phyloP scores from a whole-genome alignment of 331 rosid genomes.

The Pyracantha coccinea region DNA sequence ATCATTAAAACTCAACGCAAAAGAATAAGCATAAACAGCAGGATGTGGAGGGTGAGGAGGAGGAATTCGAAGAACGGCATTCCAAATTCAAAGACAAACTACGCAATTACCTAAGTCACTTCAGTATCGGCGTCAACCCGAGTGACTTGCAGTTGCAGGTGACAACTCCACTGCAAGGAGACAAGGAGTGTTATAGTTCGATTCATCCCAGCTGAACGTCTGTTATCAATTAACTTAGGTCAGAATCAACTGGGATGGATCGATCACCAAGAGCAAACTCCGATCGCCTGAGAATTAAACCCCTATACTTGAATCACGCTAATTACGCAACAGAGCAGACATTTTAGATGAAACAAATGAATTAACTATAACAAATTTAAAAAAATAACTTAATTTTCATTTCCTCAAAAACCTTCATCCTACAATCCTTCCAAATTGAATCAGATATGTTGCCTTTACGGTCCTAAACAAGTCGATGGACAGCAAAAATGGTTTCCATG shows the following conservation, averaged over 20 bases:
- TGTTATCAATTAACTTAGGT: background rate
- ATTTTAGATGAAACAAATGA: background rate
- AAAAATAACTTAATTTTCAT: background rate
- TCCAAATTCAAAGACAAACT: too few species aligned
- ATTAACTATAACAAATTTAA: background rate
- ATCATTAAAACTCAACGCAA: too few species aligned
- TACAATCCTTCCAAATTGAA: background rate
- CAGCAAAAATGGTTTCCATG: background rate
- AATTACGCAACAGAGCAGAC: background rate
- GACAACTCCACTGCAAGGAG: background rate
- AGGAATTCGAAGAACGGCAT: too few species aligned
- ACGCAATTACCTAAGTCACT: too few species aligned
- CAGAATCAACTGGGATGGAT: constrained; percentile 15
- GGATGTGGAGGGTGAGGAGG: too few species aligned
- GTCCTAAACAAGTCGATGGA: background rate
- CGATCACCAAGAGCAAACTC: background rate
- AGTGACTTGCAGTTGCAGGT: background rate
- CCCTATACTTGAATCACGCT: background rate
- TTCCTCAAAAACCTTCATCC: background rate
- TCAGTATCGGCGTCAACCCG: background rate
- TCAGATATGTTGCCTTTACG: background rate
- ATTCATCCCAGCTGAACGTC: background rate
- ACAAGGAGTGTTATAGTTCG: background rate
- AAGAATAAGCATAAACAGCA: too few species aligned
- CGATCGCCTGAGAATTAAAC: background rate